A percentile compares a stretch with the other conserved stretches of the same genome.
Evolutionary conservation across 352 stramenopile species (phyloP).

Genomic region (Phytophthora nicotianae): DNA sequence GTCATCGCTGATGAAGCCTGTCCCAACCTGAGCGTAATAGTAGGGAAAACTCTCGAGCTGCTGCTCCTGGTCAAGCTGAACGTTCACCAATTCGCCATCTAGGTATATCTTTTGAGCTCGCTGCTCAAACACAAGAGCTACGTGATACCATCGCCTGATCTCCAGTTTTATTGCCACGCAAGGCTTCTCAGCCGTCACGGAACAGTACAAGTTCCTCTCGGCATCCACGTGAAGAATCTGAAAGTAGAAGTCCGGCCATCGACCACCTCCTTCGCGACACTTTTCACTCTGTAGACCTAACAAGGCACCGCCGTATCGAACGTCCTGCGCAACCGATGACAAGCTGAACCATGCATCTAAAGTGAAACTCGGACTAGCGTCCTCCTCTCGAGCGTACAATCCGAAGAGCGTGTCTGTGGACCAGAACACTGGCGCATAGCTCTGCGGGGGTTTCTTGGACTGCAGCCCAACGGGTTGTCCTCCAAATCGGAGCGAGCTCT

Average conservation of each 20-base stretch:
- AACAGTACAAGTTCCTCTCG: not conserved
- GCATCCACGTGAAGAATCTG: not conserved
- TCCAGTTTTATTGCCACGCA: not conserved
- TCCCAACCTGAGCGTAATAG: not conserved
- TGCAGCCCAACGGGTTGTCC: slow-evolving; percentile 7
- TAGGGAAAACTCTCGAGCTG: not conserved
- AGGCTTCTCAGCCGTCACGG: not conserved
- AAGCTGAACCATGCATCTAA: not conserved
- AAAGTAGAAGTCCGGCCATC: not conserved
- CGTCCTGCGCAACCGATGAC: not conserved
- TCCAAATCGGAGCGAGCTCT: slow-evolving; percentile 21
- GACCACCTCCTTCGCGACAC: not conserved
- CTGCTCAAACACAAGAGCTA: not conserved
- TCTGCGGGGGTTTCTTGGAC: slow-evolving; percentile 3
- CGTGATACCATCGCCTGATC: not conserved
- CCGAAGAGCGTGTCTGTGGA: not conserved
- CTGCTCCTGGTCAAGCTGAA: not conserved
- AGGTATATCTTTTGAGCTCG: not conserved
- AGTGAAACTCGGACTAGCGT: not conserved
- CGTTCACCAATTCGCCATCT: not conserved
- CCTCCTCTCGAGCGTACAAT: not conserved
- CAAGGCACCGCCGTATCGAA: not conserved
- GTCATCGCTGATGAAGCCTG: not conserved
- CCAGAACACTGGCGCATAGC: slow-evolving; percentile 11
- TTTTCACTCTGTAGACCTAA: not conserved